These are phyloP conservation scores for Spizellomyces sp. DNA, from an alignment of 192 early-diverging fungal genomes.

Conservation along the genomic window DNA sequence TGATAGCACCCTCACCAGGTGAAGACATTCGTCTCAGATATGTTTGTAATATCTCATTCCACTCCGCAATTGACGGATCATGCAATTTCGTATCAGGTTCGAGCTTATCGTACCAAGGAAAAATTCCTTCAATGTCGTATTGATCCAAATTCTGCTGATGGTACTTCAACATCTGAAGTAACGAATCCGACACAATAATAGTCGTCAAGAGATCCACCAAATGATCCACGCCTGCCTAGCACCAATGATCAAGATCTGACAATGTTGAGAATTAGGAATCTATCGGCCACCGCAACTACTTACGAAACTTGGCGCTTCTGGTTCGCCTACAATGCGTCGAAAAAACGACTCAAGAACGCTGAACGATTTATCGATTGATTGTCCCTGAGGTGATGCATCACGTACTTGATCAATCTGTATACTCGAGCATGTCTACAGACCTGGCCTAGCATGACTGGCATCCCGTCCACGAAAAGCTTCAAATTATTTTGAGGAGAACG, in stretches of 20 bases:
- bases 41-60: conserved; percentile 12
- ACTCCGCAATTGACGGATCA: conserved; percentile 16
- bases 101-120: conserved; percentile 12
- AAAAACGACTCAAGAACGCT: too few relatives aligned
- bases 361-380: too few relatives aligned
- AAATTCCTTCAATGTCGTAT: conserved; percentile 31
- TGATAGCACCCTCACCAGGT: too few relatives aligned
- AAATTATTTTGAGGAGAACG: conserved; percentile 58
- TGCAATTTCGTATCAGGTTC: neutral
- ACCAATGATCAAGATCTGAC: too few relatives aligned
- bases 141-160: conserved; percentile 35
- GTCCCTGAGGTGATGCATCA: too few relatives aligned
- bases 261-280: too few relatives aligned
- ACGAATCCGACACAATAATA: conserved; percentile 3
- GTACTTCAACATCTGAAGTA: conserved; percentile 5
- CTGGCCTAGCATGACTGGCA: too few relatives aligned
- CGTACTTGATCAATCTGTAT: too few relatives aligned
- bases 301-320: too few relatives aligned
- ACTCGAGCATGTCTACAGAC: too few relatives aligned
- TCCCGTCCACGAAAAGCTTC: conserved; percentile 52
- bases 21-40: neutral
- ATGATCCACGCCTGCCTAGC: neutral
- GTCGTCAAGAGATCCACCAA: conserved; percentile 7
- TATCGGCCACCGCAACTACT: too few relatives aligned
- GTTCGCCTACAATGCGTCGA: too few relatives aligned